Conservation (phyloP, 2,329 filamentous ascomycete genomes). For the Talaromyces islandicus region DNA sequence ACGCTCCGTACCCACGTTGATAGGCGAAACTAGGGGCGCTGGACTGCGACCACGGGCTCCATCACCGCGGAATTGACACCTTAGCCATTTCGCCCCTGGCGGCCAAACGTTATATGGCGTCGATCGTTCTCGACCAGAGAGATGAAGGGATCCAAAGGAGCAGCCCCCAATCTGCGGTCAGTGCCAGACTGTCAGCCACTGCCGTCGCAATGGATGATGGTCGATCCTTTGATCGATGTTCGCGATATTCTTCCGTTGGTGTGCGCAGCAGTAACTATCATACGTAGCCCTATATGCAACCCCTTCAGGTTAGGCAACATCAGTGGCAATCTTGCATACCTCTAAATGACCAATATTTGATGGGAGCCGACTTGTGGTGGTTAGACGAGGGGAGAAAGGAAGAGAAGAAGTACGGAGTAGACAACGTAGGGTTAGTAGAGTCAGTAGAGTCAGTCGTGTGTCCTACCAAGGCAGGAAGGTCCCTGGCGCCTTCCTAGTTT, state of each 20-base stretch:
- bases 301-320: neutral
- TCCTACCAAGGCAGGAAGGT: neutral
- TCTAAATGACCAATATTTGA: neutral
- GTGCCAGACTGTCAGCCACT: neutral
- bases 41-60: neutral
- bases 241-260: neutral
- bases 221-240: neutral
- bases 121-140: neutral
- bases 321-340: neutral
- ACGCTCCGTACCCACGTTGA: neutral
- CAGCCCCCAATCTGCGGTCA: neutral
- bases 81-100: neutral
- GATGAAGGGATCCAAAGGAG: neutral
- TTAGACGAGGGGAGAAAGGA: neutral
- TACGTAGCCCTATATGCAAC: neutral
- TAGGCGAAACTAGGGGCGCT: neutral
- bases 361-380: neutral
- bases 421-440: too few species aligned
- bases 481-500: neutral
- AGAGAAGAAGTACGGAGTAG: neutral
- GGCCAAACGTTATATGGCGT: neutral
- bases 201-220: neutral
- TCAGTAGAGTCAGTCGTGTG: neutral
- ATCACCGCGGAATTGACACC: neutral
- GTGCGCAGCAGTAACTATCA: neutral